These are phyloP conservation scores for Simplicillium aogashimaense DNA, from an alignment of 2,329 filamentous ascomycete species.

Conservation along the genomic window DNA sequence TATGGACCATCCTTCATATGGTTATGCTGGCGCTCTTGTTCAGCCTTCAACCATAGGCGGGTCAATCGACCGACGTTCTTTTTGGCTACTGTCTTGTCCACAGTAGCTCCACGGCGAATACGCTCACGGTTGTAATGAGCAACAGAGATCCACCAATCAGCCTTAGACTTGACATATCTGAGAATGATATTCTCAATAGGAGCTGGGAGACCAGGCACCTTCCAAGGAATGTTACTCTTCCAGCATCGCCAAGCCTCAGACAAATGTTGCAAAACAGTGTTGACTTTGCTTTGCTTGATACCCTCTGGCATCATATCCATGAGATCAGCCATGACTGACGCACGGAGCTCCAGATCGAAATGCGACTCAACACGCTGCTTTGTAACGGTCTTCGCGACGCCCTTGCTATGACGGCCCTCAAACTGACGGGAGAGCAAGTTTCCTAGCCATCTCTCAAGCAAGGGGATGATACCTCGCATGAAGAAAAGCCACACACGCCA, in stretches of 20 bases:
- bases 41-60: conserved; percentile 91
- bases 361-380: conserved; percentile 99
- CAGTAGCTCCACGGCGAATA: conserved; percentile 89
- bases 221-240: conserved; percentile 99
- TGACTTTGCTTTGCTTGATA: conserved; percentile 99
- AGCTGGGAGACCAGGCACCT: conserved; percentile 90
- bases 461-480: conserved; percentile 94
- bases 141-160: conserved; percentile 99
- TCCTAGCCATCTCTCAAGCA: conserved; percentile 93
- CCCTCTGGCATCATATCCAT: conserved; percentile 99
- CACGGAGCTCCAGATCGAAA: conserved; percentile 92
- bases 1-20: conserved; percentile 99
- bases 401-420: conserved; percentile 96
- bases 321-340: conserved; percentile 96
- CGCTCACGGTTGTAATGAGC: conserved; percentile 98
- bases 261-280: conserved; percentile 91
- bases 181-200: conserved; percentile 98
- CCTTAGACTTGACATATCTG: conserved; percentile 97
- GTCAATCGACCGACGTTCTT: conserved; percentile 96
- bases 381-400: conserved; percentile 96
- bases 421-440: conserved; percentile 96
- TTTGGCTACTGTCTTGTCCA: conserved; percentile 98
- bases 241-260: conserved; percentile 99
- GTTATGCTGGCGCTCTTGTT: conserved; percentile 97
- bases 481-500: conserved; percentile 99